Conservation (phyloP, 2,329 filamentous ascomycete genomes). For the Clonostachys rhizophaga region DNA sequence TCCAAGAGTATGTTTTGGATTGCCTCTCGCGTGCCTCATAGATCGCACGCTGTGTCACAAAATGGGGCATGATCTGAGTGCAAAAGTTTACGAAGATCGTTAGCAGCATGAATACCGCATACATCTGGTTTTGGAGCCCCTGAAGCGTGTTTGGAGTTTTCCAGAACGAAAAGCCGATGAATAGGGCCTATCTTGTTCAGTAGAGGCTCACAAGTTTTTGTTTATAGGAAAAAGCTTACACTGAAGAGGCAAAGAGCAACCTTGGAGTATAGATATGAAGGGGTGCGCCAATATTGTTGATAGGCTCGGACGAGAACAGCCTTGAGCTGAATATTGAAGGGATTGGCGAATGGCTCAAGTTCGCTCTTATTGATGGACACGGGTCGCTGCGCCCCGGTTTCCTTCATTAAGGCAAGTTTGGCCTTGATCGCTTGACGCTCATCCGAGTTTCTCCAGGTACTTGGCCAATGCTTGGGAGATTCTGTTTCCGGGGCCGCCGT, state of each 20-base stretch:
- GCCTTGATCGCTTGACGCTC: constrained; percentile 22
- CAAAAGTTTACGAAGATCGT: constrained; percentile 66
- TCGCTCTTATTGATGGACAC: constrained; percentile 42
- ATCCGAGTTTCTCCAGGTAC: constrained; percentile 45
- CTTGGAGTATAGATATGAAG: constrained; percentile 60
- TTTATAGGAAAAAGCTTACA: constrained; percentile 63
- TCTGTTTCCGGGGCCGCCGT: constrained; percentile 28
- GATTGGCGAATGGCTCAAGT: constrained; percentile 15
- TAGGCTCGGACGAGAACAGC: constrained; percentile 27
- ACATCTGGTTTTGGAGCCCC: constrained; percentile 75
- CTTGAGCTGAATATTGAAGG: constrained; percentile 19
- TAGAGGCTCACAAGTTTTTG: constrained; percentile 2
- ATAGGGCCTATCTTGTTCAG: constrained; percentile 49
- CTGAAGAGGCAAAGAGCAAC: constrained; percentile 13
- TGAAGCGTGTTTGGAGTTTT: constrained; percentile 58
- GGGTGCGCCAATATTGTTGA: constrained; percentile 30
- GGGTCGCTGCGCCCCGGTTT: constrained; percentile 34
- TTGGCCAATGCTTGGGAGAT: constrained; percentile 66
- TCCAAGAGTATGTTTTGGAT: constrained; percentile 65
- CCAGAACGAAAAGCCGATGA: constrained; percentile 79
- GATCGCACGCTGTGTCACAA: constrained; percentile 45
- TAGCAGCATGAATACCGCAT: constrained; percentile 63
- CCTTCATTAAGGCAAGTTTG: constrained; percentile 43
- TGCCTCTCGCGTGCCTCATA: constrained; percentile 68
- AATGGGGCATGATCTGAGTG: constrained; percentile 45